phyloP scores from a whole-genome alignment of 2,329 filamentous ascomycete species.

The Chalara sp. region DNA sequence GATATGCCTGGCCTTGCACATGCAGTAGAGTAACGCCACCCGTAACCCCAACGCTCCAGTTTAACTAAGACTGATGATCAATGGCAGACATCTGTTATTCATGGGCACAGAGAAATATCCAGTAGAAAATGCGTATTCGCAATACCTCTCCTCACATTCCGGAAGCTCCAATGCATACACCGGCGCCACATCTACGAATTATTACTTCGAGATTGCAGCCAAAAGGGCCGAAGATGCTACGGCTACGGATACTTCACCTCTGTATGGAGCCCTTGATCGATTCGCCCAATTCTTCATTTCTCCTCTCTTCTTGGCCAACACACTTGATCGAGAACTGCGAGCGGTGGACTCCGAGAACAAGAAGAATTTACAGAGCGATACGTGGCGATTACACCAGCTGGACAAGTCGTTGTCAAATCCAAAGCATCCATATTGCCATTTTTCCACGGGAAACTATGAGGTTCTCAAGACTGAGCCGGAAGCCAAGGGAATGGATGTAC shows the following conservation, averaged over 20 bases:
- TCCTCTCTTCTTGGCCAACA: slow-evolving; percentile 64
- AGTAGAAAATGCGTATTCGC: slow-evolving; percentile 89
- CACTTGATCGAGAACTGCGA: slow-evolving; percentile 62
- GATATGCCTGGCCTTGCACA: slow-evolving; percentile 94
- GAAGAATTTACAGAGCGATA: slow-evolving; percentile 70
- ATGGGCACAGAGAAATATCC: slow-evolving; percentile 99
- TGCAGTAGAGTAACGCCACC: slow-evolving; percentile 26
- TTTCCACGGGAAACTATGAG: slow-evolving; percentile 66
- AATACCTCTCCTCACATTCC: slow-evolving; percentile 84
- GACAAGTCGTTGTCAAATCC: slow-evolving; percentile 65
- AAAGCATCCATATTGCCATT: slow-evolving; percentile 65
- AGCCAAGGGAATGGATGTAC: slow-evolving; percentile 59
- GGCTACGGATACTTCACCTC: slow-evolving; percentile 51
- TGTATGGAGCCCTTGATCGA: slow-evolving; percentile 66
- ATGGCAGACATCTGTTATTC: slow-evolving; percentile 61
- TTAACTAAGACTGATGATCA: slow-evolving; percentile 34
- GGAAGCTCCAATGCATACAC: slow-evolving; percentile 95
- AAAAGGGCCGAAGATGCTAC: slow-evolving; percentile 64
- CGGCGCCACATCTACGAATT: slow-evolving; percentile 88
- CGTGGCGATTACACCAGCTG: slow-evolving; percentile 64
- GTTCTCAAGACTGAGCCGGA: slow-evolving; percentile 64
- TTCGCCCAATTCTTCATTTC: slow-evolving; percentile 72
- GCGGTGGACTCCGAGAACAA: slow-evolving; percentile 76
- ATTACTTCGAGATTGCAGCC: slow-evolving; percentile 91
- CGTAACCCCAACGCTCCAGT: neutral